phyloP scores from a whole-genome alignment of 352 stramenopile genomes.

The Globisporangium irregulare region DNA sequence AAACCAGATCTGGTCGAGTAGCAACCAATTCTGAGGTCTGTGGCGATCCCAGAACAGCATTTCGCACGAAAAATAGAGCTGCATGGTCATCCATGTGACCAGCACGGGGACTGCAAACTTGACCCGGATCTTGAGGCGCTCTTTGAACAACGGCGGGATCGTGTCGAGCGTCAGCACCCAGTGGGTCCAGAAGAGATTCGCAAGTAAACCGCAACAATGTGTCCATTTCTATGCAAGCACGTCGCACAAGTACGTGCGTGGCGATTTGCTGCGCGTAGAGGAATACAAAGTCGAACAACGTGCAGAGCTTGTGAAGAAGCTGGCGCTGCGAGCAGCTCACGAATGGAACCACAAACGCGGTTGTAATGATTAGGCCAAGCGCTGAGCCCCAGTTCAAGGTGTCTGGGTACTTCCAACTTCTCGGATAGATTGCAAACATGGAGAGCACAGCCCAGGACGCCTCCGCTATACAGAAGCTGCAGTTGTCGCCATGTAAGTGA shows the following conservation, averaged over 20 bases:
- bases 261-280: constrained; percentile 17
- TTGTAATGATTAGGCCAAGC: neutral
- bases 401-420: neutral
- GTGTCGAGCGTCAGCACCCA: constrained; percentile 24
- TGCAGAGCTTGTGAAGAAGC: constrained; percentile 15
- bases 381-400: neutral
- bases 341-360: neutral
- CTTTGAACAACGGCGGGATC: constrained; percentile 17
- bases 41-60: constrained; percentile 17
- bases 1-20: constrained; percentile 4
- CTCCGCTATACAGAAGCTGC: neutral
- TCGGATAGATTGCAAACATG: constrained; percentile 8
- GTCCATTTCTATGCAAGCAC: constrained; percentile 17
- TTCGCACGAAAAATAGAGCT: constrained; percentile 12
- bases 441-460: constrained; percentile 4
- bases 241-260: constrained; percentile 9
- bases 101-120: constrained; percentile 8
- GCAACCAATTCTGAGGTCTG: constrained; percentile 17
- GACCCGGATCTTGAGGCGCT: constrained; percentile 4
- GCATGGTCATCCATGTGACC: constrained; percentile 9
- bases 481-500: neutral
- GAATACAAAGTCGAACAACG: constrained; percentile 23
- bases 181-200: constrained; percentile 19
- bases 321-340: constrained; percentile 14
- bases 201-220: neutral